Evolutionary conservation across 2,329 filamentous ascomycete species (phyloP), one percentile per base, ranked within the genome.

Genomic region (Talaromyces sp.): DNA sequence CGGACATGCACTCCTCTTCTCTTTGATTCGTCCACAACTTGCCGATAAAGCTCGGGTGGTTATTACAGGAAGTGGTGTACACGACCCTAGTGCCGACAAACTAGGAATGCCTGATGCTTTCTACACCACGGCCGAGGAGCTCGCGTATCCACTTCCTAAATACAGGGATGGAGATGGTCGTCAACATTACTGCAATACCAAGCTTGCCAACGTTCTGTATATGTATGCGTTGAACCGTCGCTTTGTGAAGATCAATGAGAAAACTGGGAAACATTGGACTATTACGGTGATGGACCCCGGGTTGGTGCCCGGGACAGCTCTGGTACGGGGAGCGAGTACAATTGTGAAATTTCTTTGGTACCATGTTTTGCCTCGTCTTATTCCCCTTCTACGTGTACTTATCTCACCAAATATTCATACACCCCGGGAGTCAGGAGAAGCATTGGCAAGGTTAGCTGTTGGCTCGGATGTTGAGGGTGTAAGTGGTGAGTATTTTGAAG

Each of bases 1-100:
- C 39, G 80, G 80, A 3, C 78, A 82, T 55, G 75, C 78, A 1
- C 66, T 82, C 0, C 71, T 82, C 0, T 80, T 81, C 61, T 74
- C 77, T 46, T 73, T 82, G 1, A 67, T 83, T 1, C 64, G 57
- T 1, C 72, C 75, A 0, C 45, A 70, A 44, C 66, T 83, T 8
- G 72, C 73, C 3, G 33, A 65, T 0, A 64, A 73, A 3, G 75
- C 77, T 0, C 71, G 78, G 0, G 68, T 82, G 36, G 66, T 81
- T 14, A 53, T 82, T 27, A 76, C 72, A 0, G 57, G 75, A 1
- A 78, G 74, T 57, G 75, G 75, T 17, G 76, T 74, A 0, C 80
- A 83, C 57, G 78, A 82, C 52, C 78, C 78, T 2, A n/a, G n/a
- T n/a, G 72, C 66, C 1, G 68, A 75, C 46, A 76, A 75, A 41